Evolutionary conservation across 495 filamentous ascomycete genomes (phyloP).

Genomic region (Entonaema liquescens): DNA sequence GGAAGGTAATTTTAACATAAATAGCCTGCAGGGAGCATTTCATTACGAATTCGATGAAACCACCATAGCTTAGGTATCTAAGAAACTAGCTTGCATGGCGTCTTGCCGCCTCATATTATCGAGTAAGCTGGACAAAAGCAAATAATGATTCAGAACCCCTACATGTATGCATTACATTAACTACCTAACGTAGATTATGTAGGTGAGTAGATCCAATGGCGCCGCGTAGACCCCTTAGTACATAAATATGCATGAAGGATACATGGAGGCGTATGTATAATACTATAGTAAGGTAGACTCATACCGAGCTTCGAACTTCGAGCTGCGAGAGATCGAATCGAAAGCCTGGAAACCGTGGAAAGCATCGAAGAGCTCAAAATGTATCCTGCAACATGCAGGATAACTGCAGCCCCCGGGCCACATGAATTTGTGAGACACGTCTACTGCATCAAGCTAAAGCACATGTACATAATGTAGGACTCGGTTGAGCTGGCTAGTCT

Average conservation of each 20-base stretch:
- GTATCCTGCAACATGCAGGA: constrained; percentile 19
- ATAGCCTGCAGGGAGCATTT: neutral
- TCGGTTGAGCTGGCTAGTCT: constrained; percentile 33
- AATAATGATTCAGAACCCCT: neutral
- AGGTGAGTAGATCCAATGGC: neutral
- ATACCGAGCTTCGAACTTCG: neutral
- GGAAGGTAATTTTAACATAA: constrained; percentile 7
- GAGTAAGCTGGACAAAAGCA: neutral
- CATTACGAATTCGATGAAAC: constrained; percentile 15
- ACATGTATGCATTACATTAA: neutral
- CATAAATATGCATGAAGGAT: neutral
- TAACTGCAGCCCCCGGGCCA: constrained; percentile 34
- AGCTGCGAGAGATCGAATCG: neutral
- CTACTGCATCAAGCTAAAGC: constrained; percentile 39
- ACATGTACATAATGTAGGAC: constrained; percentile 16
- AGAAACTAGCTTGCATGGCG: no score
- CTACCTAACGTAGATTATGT: neutral
- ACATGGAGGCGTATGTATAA: neutral
- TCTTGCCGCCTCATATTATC: neutral
- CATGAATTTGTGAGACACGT: constrained; percentile 42
- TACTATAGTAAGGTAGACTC: neutral
- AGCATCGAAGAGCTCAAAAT: neutral
- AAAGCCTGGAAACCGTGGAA: neutral
- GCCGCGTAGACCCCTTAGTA: constrained; percentile 15
- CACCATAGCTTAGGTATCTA: neutral